Evolutionary conservation across 2,329 filamentous ascomycete species (phyloP).

Genomic region (Trichoderma sp.): DNA sequence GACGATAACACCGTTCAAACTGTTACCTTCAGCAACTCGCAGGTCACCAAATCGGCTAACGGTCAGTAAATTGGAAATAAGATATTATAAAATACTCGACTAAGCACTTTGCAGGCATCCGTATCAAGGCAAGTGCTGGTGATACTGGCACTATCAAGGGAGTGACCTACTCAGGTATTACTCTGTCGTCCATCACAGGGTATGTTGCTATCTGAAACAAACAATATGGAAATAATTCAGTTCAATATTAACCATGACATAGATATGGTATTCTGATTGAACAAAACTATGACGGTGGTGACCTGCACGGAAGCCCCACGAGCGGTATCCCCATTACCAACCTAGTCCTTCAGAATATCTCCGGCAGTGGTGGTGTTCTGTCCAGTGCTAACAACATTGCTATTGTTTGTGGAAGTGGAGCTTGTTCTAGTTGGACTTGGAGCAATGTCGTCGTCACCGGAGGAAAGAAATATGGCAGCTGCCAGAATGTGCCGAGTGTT

Average conservation of each 20-base stretch:
- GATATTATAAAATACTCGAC: not conserved
- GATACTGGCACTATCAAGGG: constrained; percentile 43
- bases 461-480: constrained; percentile 40
- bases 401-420: constrained; percentile 48
- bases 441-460: constrained; percentile 48
- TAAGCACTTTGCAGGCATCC: constrained; percentile 26
- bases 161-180: constrained; percentile 44
- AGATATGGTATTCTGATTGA: constrained; percentile 38
- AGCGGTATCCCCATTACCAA: constrained; percentile 49
- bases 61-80: constrained; percentile 28
- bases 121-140: constrained; percentile 47
- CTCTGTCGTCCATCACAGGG: constrained; percentile 39
- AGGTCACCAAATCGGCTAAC: constrained; percentile 50
- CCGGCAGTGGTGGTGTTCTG: constrained; percentile 38
- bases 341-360: constrained; percentile 41
- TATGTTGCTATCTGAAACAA: not conserved
- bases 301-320: constrained; percentile 42
- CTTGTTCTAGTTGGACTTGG: constrained; percentile 51
- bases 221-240: too few species aligned
- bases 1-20: constrained; percentile 50
- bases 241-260: not conserved
- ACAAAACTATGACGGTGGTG: constrained; percentile 47
- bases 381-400: constrained; percentile 43
- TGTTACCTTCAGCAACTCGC: constrained; percentile 47
- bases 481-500: constrained; percentile 29